phyloP scores from a whole-genome alignment of 441 rosid species.

The Erysimum pusillum region DNA sequence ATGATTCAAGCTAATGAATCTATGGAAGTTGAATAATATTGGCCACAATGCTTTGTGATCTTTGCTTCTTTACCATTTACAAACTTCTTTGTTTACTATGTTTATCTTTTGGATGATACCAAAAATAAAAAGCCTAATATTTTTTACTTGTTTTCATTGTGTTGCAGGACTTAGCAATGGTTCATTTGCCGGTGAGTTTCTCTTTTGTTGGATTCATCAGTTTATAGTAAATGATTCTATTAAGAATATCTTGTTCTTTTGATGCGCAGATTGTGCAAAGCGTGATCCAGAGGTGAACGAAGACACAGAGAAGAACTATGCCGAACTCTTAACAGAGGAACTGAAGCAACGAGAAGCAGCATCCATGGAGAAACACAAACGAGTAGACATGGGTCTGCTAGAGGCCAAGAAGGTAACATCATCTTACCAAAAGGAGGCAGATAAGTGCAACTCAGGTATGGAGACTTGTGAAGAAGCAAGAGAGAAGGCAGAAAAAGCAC shows the following conservation, averaged over 20 bases:
- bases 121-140: constrained; percentile 8
- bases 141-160: constrained; percentile 30
- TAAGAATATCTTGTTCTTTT: neutral
- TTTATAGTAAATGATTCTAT: neutral
- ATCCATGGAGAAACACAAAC: constrained; percentile 77
- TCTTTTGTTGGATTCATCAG: constrained; percentile 18
- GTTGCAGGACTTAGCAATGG: constrained; percentile 78
- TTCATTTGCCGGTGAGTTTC: constrained; percentile 74
- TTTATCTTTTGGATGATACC: neutral
- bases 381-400: constrained; percentile 73
- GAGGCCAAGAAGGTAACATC: constrained; percentile 96
- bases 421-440: constrained; percentile 94
- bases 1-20: neutral
- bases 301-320: constrained; percentile 84
- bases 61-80: constrained; percentile 3
- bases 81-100: constrained; percentile 4
- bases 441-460: constrained; percentile 96
- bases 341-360: constrained; percentile 80
- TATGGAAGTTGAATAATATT: constrained; percentile 3
- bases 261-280: constrained; percentile 73
- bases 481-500: constrained; percentile 79
- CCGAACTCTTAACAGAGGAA: constrained; percentile 80
- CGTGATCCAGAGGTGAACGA: constrained; percentile 83
- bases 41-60: constrained; percentile 1
- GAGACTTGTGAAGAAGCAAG: constrained; percentile 96